Evolutionary conservation across 2,329 filamentous ascomycete genomes (phyloP).

Genomic region (Pseudocercospora pini-densiflorae): DNA sequence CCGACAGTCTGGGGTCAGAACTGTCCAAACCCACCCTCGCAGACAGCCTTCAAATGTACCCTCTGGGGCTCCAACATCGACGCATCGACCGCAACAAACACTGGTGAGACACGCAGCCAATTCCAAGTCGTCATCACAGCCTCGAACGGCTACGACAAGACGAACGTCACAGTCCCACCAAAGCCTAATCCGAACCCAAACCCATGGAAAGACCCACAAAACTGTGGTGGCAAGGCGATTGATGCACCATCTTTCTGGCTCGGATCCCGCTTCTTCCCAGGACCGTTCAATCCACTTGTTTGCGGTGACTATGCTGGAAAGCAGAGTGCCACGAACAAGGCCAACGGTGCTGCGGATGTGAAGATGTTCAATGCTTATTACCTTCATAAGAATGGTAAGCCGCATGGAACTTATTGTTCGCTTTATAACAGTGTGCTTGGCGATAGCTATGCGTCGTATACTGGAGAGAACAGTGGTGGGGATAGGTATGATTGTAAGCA

Average conservation of each 20-base stretch:
- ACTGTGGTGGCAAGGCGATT: conserved; percentile 28
- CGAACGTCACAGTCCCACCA: conserved; percentile 21
- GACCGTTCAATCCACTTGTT: conserved; percentile 34
- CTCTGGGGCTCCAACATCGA: conserved; percentile 39
- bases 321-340: no score
- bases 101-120: conserved; percentile 28
- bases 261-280: conserved; percentile 36
- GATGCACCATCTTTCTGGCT: conserved; percentile 28
- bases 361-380: no score
- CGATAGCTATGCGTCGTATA: no score
- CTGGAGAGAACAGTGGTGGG: no score
- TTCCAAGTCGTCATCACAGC: conserved; percentile 36
- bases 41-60: conserved; percentile 40
- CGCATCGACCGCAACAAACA: conserved; percentile 33
- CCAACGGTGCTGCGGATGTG: no score
- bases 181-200: conserved; percentile 12
- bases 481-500: no score
- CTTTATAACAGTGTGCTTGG: no score
- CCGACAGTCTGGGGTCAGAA: conserved; percentile 28
- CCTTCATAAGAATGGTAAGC: no score
- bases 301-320: conserved; percentile 32
- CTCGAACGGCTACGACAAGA: conserved; percentile 37
- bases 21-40: conserved; percentile 35
- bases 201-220: conserved; percentile 17
- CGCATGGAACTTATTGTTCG: no score